Conservation (phyloP, 805 yeast species). For the Priceomyces carsonii region DNA sequence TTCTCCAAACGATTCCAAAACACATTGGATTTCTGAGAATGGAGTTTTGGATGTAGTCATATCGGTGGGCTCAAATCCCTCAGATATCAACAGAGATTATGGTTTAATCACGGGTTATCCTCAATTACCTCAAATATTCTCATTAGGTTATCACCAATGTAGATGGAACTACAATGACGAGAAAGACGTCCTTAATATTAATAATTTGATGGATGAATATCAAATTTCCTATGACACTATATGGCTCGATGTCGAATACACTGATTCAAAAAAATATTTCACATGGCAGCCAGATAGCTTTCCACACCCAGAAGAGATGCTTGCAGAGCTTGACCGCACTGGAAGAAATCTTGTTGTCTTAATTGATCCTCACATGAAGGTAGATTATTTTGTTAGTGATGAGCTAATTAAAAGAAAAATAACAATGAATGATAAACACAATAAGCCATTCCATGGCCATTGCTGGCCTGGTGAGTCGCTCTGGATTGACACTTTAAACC, state of each 20-base stretch:
- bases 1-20: constrained; percentile 30
- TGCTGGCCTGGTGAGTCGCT: constrained; percentile 98
- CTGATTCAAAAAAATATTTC: constrained; percentile 83
- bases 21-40: constrained; percentile 95
- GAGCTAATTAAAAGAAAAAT: constrained; percentile 40
- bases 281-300: constrained; percentile 82
- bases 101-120: constrained; percentile 73
- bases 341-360: constrained; percentile 83
- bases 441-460: constrained; percentile 69
- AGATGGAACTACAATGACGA: constrained; percentile 96
- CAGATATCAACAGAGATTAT: constrained; percentile 58
- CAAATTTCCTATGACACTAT: constrained; percentile 85
- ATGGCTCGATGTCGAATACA: constrained; percentile 94
- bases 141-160: constrained; percentile 93
- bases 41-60: constrained; percentile 79
- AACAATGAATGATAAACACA: constrained; percentile 48
- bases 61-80: constrained; percentile 60
- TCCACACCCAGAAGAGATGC: constrained; percentile 73
- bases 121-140: constrained; percentile 69
- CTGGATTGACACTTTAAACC: constrained; percentile 87
- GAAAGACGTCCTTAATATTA: constrained; percentile 76
- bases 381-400: constrained; percentile 65
- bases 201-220: constrained; percentile 65
- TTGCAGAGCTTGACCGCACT: constrained; percentile 61
- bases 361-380: constrained; percentile 89